Evolutionary conservation across 2,329 filamentous ascomycete genomes (phyloP).

Genomic region (Alternaria arbusti): DNA sequence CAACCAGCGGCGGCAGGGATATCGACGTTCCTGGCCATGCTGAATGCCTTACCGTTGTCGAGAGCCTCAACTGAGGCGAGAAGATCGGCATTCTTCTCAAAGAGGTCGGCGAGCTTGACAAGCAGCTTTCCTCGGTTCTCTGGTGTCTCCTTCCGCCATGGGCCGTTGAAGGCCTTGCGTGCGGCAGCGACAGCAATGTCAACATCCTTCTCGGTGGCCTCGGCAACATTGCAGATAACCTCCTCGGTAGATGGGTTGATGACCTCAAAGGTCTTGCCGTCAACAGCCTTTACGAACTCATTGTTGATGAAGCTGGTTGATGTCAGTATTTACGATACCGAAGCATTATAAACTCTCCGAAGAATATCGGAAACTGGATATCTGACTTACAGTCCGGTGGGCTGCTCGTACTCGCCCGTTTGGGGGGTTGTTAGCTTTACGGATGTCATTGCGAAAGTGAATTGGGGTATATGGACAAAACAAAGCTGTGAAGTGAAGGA

Average conservation of each 20-base stretch:
- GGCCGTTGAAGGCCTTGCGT: slow-evolving; percentile 81
- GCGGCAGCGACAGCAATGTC: slow-evolving; percentile 82
- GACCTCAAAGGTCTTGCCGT: slow-evolving; percentile 90
- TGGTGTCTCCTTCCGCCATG: slow-evolving; percentile 72
- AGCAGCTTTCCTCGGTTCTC: slow-evolving; percentile 73
- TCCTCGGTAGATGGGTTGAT: slow-evolving; percentile 88
- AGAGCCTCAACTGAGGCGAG: slow-evolving; percentile 84
- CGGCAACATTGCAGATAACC: slow-evolving; percentile 80
- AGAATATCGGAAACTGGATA: background rate
- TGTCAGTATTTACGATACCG: slow-evolving; percentile 21
- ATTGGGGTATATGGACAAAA: slow-evolving; percentile 37
- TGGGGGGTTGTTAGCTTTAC: slow-evolving; percentile 72
- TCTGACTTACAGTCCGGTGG: slow-evolving; percentile 59
- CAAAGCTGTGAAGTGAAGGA: slow-evolving; percentile 23
- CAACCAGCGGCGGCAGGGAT: slow-evolving; percentile 70
- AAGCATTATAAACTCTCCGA: slow-evolving; percentile 11
- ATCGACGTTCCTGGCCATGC: slow-evolving; percentile 74
- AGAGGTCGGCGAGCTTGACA: slow-evolving; percentile 77
- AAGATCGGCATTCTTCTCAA: slow-evolving; percentile 77
- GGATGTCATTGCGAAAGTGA: slow-evolving; percentile 47
- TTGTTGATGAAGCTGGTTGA: slow-evolving; percentile 82
- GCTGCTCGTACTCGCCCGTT: slow-evolving; percentile 64
- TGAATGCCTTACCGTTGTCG: slow-evolving; percentile 85
- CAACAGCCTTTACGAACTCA: slow-evolving; percentile 81
- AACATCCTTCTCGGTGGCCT: slow-evolving; percentile 87